Evolutionary conservation across 106 monocot species (phyloP), one percentile per base, ranked within the genome.

Genomic region (Apostasia ramifera): DNA sequence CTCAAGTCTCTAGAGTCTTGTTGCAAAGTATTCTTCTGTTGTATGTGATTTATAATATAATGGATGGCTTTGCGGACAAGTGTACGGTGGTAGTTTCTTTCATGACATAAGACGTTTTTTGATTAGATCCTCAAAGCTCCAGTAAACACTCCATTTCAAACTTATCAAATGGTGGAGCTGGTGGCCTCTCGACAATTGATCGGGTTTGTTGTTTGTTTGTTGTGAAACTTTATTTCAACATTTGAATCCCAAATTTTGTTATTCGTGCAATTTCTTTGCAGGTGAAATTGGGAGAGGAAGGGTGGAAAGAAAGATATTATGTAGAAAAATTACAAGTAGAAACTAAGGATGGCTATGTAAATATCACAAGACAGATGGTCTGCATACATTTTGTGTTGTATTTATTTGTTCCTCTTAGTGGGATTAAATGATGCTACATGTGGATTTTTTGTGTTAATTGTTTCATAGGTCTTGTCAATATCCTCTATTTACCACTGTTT

Each of bases 221-320:
- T 41, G 2, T 57, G 3, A 10, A 26, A 26, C 26, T 26, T 0
- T n/a, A 12, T 71, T 61, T 64, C n/a, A 11, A 44, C 5, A 8
- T 12, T 1, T 64, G n/a, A 13, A 12, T 6, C 13, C 5, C 9
- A 45, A 15, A 13, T 5, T 45, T 40, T 59, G 26, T 59, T 55
- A 5, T 59, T 59, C 5, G 4, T 38, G 59, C 7, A 55, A 59
- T 59, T 38, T 59, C 1, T 53, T 44, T 46, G 44, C 2, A 70
- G 69, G 69, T 70, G 39, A 70, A 13, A 56, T 44, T 70, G 7
- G 69, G 69, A 57, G 69, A 70, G n/a, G 56, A 70, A 70, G 69
- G 69, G 51, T 70, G 69, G 57, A 70, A 70, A 51, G 56, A 70
- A 46, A 44, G 69, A 46, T 70, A 70, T 11, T 70, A 70, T 42